Evolutionary conservation across 2,329 filamentous ascomycete species (phyloP).

Genomic region (Hypocrella siamensis): DNA sequence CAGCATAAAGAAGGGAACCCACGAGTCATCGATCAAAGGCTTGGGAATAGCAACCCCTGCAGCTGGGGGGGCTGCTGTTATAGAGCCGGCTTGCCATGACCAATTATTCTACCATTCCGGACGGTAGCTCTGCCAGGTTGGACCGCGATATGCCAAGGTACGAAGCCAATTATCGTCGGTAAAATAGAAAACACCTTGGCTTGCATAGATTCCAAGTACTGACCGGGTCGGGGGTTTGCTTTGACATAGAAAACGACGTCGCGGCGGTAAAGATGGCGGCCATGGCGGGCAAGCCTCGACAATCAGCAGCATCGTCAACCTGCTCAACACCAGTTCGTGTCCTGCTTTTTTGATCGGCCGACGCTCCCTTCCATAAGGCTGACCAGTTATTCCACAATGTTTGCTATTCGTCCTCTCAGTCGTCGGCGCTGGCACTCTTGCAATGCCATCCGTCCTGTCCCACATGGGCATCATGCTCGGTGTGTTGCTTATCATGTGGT

Average conservation of each 20-base stretch:
- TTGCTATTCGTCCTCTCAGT: slow-evolving; percentile 35
- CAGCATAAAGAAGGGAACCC: too few relatives aligned
- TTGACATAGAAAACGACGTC: slow-evolving; percentile 33
- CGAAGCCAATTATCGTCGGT: slow-evolving; percentile 1
- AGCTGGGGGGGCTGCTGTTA: slow-evolving; percentile 2
- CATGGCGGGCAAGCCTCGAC: slow-evolving; percentile 63
- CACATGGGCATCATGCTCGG: slow-evolving; percentile 90
- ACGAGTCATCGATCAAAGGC: too few relatives aligned
- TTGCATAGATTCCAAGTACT: neutral
- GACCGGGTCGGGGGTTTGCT: too few relatives aligned
- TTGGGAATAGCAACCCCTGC: too few relatives aligned
- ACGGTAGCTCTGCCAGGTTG: slow-evolving; percentile 25
- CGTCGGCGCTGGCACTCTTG: slow-evolving; percentile 83
- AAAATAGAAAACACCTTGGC: neutral
- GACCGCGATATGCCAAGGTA: slow-evolving; percentile 35
- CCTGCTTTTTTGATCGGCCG: neutral
- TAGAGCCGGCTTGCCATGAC: slow-evolving; percentile 26
- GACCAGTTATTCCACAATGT: too few relatives aligned
- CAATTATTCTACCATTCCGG: slow-evolving; percentile 36
- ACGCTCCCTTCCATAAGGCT: neutral
- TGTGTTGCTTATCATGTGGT: slow-evolving; percentile 76
- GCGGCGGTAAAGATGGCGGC: slow-evolving; percentile 57
- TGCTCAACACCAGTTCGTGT: slow-evolving; percentile 79
- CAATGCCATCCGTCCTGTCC: slow-evolving; percentile 87
- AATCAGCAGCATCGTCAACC: slow-evolving; percentile 82